phyloP scores from a whole-genome alignment of 225 moss, liverwort and hornwort genomes.

The Marchantia polymorpha region DNA sequence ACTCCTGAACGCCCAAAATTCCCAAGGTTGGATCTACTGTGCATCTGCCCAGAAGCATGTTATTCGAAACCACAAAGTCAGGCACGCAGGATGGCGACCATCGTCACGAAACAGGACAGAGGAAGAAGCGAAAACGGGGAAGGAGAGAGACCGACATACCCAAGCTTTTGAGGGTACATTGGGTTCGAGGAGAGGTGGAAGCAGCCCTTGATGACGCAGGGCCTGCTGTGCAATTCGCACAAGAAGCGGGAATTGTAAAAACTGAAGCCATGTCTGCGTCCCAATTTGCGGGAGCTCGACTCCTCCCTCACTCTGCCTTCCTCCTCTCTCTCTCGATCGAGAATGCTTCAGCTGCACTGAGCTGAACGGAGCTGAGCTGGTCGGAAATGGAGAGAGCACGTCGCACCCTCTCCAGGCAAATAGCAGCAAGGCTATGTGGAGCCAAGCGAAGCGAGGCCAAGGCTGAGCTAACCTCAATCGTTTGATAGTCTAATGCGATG shows the following conservation, averaged over 20 bases:
- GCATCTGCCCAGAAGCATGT: no score
- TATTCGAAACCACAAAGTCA: neutral
- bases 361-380: neutral
- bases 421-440: neutral
- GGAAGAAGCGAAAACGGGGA: neutral
- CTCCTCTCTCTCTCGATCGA: neutral
- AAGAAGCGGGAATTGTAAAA: constrained; percentile 5
- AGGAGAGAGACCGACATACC: neutral
- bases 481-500: neutral
- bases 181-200: constrained; percentile 4
- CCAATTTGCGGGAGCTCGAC: neutral
- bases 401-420: neutral
- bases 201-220: neutral
- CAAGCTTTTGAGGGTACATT: neutral
- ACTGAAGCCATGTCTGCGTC: constrained; percentile 16
- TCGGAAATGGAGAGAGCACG: neutral
- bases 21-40: neutral
- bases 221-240: constrained; percentile 12
- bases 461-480: neutral
- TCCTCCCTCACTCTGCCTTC: neutral
- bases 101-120: neutral
- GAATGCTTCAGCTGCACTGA: neutral
- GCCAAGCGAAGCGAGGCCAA: neutral
- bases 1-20: no score
- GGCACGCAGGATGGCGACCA: neutral